A percentile compares a stretch with the other conserved stretches of the same genome.
Conservation (phyloP, 208 protist genomes). For the Leishmania braziliensis region DNA sequence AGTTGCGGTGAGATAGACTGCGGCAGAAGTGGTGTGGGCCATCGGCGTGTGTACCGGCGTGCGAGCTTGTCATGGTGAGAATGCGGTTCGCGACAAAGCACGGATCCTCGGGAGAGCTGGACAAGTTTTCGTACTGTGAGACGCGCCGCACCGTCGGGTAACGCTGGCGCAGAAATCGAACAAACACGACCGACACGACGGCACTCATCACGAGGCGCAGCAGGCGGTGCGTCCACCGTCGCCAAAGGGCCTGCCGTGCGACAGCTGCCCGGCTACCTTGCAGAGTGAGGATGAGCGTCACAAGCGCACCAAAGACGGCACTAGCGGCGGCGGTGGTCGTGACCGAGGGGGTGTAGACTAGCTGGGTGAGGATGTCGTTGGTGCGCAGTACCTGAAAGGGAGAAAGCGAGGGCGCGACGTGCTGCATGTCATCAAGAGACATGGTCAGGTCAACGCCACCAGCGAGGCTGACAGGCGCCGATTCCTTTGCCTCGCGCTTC, state of each 20-base stretch:
- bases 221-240: not conserved
- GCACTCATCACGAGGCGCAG: constrained; percentile 9
- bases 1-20: constrained; percentile 33
- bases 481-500: constrained; percentile 42
- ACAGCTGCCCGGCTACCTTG: not conserved
- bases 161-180: constrained; percentile 36
- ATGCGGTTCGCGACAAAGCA: constrained; percentile 62
- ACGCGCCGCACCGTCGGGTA: constrained; percentile 31
- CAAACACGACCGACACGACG: constrained; percentile 12
- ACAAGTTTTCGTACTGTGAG: constrained; percentile 49
- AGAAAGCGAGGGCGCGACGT: not conserved
- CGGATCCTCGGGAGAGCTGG: constrained; percentile 30
- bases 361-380: constrained; percentile 30
- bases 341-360: constrained; percentile 48
- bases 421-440: constrained; percentile 29
- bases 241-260: not conserved
- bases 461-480: constrained; percentile 20
- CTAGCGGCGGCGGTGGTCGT: constrained; percentile 37
- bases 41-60: constrained; percentile 81
- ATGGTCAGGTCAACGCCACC: constrained; percentile 46
- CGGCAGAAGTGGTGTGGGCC: constrained; percentile 62
- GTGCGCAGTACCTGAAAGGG: constrained; percentile 40
- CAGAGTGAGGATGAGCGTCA: constrained; percentile 24
- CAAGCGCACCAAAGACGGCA: constrained; percentile 35
- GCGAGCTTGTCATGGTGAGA: constrained; percentile 65